A percentile compares a stretch with the other conserved stretches of the same genome.
Evolutionary conservation across 1,139 yeast genomes (phyloP).

Genomic region (Groenewaldozyma sp.): DNA sequence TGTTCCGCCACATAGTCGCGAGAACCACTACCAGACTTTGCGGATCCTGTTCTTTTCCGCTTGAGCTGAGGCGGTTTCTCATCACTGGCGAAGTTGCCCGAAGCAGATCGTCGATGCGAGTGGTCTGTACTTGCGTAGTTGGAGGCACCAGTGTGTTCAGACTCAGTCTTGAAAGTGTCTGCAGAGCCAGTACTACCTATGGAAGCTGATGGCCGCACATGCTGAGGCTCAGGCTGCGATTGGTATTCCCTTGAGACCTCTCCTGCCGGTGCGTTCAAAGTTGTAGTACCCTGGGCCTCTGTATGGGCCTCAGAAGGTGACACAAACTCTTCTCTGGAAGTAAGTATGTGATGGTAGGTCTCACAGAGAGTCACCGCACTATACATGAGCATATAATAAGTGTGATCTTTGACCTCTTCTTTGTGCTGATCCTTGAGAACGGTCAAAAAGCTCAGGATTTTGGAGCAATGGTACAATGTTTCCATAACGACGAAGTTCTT

Average conservation of each 20-base stretch:
- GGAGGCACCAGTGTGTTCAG: too few species aligned
- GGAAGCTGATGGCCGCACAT: too few species aligned
- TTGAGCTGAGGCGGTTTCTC: too few species aligned
- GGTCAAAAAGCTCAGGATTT: background rate
- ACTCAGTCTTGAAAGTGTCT: too few species aligned
- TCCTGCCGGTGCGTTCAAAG: background rate
- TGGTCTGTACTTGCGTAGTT: too few species aligned
- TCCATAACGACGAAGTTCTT: background rate
- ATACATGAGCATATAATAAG: background rate
- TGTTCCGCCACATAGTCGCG: background rate
- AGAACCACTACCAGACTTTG: too few species aligned
- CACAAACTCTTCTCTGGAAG: too few species aligned
- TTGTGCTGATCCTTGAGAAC: background rate
- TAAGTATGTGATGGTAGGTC: background rate
- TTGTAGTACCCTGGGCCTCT: background rate
- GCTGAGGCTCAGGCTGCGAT: background rate
- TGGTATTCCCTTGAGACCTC: too few species aligned
- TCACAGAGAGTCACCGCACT: constrained; percentile 1
- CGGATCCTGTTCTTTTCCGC: too few species aligned
- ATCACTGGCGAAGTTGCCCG: too few species aligned
- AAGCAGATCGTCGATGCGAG: too few species aligned
- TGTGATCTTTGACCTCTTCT: background rate
- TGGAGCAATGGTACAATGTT: background rate
- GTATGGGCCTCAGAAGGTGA: background rate
- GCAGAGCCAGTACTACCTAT: too few species aligned